Percentiles rank a stretch among this genome's conserved stretches.
These are phyloP conservation scores for Sapria himalayana DNA, from an alignment of 345 rosid genomes.

Conservation along the genomic window DNA sequence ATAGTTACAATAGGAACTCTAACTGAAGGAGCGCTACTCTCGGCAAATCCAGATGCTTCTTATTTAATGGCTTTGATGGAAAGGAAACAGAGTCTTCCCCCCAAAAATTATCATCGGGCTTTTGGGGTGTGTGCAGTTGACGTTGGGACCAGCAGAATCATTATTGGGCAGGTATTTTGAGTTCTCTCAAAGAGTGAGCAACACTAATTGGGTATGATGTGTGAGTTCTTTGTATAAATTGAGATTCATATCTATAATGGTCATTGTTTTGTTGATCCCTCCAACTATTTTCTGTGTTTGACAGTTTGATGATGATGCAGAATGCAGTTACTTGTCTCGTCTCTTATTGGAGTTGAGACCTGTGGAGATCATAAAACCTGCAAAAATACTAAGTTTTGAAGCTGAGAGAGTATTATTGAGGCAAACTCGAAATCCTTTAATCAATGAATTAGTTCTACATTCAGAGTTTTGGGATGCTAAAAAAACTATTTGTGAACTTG, in stretches of 20 bases:
- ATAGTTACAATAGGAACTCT: conserved; percentile 84
- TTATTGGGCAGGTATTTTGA: conserved; percentile 58
- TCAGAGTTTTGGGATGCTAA: conserved; percentile 80
- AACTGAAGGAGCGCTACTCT: conserved; percentile 74
- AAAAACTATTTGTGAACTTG: conserved; percentile 47
- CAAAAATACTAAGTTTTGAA: conserved; percentile 42
- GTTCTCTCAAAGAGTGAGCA: conserved; percentile 3
- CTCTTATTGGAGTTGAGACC: conserved; percentile 76
- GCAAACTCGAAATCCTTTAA: conserved; percentile 70
- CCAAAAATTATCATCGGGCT: conserved; percentile 18
- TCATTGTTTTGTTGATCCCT: background rate
- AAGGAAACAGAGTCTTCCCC: conserved; percentile 14
- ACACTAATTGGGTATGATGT: no score
- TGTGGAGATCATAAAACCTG: conserved; percentile 83
- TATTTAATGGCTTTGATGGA: conserved; percentile 75
- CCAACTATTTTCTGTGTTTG: conserved; percentile 5
- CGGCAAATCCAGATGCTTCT: conserved; percentile 79
- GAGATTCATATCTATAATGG: no score
- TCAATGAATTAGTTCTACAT: conserved; percentile 61
- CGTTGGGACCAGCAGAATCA: conserved; percentile 67
- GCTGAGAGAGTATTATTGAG: conserved; percentile 55
- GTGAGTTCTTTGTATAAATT: no score
- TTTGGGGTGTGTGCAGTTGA: conserved; percentile 82
- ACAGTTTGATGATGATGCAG: conserved; percentile 70
- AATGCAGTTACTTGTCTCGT: conserved; percentile 58